These are phyloP conservation scores for Fusarium sp. DNA, from an alignment of 2,329 filamentous ascomycete species.

Conservation along the genomic window DNA sequence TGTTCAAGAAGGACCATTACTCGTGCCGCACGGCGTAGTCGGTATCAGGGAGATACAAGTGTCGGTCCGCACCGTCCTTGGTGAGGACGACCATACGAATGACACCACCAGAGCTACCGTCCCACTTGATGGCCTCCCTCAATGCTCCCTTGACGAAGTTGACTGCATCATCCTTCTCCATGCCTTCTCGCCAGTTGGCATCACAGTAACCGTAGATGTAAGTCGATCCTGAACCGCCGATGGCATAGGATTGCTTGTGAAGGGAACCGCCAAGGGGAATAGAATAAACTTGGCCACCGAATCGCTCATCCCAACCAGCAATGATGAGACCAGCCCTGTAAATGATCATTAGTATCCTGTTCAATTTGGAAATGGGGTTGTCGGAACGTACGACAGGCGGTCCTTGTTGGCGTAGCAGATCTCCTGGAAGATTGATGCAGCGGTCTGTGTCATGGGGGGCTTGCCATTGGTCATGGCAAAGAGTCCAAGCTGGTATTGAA, in stretches of 20 bases:
- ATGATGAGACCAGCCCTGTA: conserved; percentile 94
- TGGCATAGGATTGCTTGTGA: conserved; percentile 96
- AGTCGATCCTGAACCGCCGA: conserved; percentile 95
- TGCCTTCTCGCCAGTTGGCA: conserved; percentile 92
- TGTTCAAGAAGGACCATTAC: conserved; percentile 51
- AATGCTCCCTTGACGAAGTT: conserved; percentile 92
- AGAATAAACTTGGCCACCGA: conserved; percentile 97
- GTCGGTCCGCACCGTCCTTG: conserved; percentile 86
- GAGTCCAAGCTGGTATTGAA: conserved; percentile 94
- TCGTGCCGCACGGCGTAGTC: conserved; percentile 81
- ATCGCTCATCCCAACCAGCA: conserved; percentile 94
- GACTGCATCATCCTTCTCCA: conserved; percentile 92
- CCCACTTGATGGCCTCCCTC: conserved; percentile 98
- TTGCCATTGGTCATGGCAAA: conserved; percentile 92
- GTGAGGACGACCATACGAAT: conserved; percentile 98
- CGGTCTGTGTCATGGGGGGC: conserved; percentile 92
- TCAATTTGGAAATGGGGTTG: background rate
- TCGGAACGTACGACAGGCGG: conserved; percentile 76
- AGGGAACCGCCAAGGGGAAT: conserved; percentile 96
- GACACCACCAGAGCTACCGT: conserved; percentile 97
- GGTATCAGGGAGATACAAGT: conserved; percentile 94
- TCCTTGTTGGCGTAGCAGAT: conserved; percentile 99
- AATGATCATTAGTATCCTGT: conserved; percentile 24
- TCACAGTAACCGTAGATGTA: conserved; percentile 99
- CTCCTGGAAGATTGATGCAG: conserved; percentile 96